These are phyloP conservation scores for Oryza meyeriana DNA, from an alignment of 176 grass and related monocot genomes.

Conservation along the genomic window DNA sequence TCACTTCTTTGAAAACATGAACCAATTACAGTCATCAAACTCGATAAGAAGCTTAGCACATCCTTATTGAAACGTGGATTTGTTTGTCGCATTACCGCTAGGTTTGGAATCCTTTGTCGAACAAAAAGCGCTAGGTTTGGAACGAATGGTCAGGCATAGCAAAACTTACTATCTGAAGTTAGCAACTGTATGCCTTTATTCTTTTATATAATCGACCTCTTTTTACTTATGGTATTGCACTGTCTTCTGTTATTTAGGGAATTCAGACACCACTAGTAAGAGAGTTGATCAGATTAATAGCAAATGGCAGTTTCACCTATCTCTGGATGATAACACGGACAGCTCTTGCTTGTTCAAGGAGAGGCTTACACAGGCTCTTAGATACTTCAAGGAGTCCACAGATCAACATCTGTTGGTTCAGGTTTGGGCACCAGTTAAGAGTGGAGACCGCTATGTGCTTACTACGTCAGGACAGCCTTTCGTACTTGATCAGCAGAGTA, in stretches of 20 bases:
- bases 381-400: constrained; percentile 88
- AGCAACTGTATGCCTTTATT: not conserved
- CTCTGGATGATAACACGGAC: constrained; percentile 48
- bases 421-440: constrained; percentile 95
- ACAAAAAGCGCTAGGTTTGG: not conserved
- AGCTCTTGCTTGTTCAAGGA: constrained; percentile 66
- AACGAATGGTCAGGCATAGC: not conserved
- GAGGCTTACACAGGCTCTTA: constrained; percentile 78
- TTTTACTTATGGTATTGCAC: constrained; percentile 10
- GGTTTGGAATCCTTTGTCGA: too few species aligned
- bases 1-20: not conserved
- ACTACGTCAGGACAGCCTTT: constrained; percentile 97
- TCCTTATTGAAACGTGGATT: constrained; percentile 22
- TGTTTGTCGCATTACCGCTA: not conserved
- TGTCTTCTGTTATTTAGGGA: constrained; percentile 40
- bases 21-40: not conserved
- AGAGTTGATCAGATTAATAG: constrained; percentile 32
- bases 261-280: constrained; percentile 42
- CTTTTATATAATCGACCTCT: not conserved
- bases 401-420: constrained; percentile 85
- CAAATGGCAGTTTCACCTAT: constrained; percentile 56
- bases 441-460: constrained; percentile 70
- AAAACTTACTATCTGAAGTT: not conserved
- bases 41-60: not conserved
- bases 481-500: constrained; percentile 69